Base-by-base conservation (phyloP, 2,329 filamentous ascomycete genomes). In the Claviceps spartinae region DNA sequence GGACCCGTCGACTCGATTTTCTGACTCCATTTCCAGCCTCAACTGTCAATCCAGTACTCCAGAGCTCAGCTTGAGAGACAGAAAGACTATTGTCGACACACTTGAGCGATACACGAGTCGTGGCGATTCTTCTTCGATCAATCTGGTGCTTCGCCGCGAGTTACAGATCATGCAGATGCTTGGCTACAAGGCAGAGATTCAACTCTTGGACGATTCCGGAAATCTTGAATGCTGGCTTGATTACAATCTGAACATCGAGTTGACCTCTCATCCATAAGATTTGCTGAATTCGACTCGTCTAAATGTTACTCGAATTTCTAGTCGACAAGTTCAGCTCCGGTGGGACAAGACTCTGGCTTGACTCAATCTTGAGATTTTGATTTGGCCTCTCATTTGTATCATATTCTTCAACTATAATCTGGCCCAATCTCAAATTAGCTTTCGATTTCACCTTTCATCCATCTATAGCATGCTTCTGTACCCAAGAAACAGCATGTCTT, bases 151-250 rank as follows among this genome's bases (percentile, higher is more conserved):
- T 55, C 67, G 68, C 34, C 65, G 66, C 2, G 83, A 89, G 59
- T 58, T 91, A 16, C 86, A 88, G 60, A 59, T 74, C 1, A 89
- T 91, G 85, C 66, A 91, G 20, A 76, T 86, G 69, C 68, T 90
- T 49, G 84, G 85, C 50, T 59, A 82, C 47, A 93, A 91, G 61
- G 84, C 83, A 0, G 87, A 93, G 62, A 86, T 91, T 49, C 85
- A 93, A 60, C 76, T 81, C 18, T 66, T 87, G 6, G 82, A 86
- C 51, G 70, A 77, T 3, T 67, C 67, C 8, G 77, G 78, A 0
- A 68, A 75, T 48, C 59, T 81, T 5, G 65, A 68, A 0, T 37
- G 56, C 0, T 82, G 78, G 77, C 62, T 82, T 3, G 70, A 81
- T 48, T 50, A 56, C 2, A 65, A 69, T 48, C 62, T 80, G 38